Evolutionary conservation across 345 rosid species (phyloP).

Genomic region (Sisymbrium altissimum): DNA sequence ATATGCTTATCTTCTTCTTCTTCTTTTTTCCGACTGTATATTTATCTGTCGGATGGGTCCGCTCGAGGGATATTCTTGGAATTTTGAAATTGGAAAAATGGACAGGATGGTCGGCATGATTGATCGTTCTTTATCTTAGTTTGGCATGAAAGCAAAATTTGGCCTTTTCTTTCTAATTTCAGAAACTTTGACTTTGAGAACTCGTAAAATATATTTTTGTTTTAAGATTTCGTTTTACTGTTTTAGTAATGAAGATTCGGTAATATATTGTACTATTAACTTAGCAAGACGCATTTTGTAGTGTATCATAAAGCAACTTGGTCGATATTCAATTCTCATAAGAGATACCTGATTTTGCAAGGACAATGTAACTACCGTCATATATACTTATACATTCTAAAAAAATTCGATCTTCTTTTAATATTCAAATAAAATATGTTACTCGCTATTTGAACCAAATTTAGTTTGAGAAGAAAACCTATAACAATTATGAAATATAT

Average conservation of each 20-base stretch:
- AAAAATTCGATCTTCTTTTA: no score
- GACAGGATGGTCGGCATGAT: conserved; percentile 32
- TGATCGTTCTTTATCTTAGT: conserved; percentile 3
- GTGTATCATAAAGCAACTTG: background rate
- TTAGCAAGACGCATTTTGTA: background rate
- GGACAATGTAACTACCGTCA: background rate
- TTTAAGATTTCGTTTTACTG: background rate
- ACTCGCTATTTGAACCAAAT: no score
- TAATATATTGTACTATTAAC: background rate
- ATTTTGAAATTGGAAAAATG: background rate
- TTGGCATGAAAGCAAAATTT: conserved; percentile 14
- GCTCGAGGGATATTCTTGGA: background rate
- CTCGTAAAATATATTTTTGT: background rate
- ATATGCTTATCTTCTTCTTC: background rate
- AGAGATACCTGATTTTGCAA: background rate
- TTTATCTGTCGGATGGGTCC: background rate
- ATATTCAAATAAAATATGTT: no score
- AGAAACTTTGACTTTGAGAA: conserved; percentile 22
- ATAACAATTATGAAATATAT: no score
- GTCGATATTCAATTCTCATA: background rate
- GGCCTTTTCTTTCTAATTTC: conserved; percentile 27
- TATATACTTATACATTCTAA: no score
- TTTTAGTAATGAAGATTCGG: background rate
- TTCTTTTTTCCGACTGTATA: background rate
- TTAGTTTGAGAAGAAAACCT: no score